phyloP scores from a whole-genome alignment of 2,329 filamentous ascomycete genomes.

The Penicillium griseofulvum region DNA sequence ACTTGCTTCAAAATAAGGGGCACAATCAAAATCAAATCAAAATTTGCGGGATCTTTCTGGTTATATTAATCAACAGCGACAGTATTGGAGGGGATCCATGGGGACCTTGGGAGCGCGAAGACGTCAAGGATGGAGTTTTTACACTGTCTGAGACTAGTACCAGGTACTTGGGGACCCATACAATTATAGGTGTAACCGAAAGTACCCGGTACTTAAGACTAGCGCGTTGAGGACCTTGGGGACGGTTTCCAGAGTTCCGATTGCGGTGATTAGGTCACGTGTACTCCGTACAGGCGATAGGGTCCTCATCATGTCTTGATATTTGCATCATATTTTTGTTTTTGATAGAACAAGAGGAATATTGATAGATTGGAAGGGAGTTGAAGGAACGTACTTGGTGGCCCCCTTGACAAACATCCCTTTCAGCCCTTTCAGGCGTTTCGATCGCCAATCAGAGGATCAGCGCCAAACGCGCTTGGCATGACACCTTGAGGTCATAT shows the following conservation, averaged over 20 bases:
- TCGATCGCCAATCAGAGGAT: slow-evolving; percentile 19
- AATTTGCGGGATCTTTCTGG: slow-evolving; percentile 15
- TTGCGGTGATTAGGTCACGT: slow-evolving; percentile 18
- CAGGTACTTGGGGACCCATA: slow-evolving; percentile 2
- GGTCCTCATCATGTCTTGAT: not conserved
- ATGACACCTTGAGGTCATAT: slow-evolving; percentile 11
- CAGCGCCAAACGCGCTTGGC: slow-evolving; percentile 17
- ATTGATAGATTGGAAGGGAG: not conserved
- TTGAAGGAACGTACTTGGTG: not conserved
- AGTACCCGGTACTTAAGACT: slow-evolving; percentile 17
- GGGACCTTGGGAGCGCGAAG: slow-evolving; percentile 33
- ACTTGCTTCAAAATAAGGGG: not conserved
- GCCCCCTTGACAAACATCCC: not conserved
- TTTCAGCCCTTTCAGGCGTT: not conserved
- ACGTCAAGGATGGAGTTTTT: slow-evolving; percentile 21
- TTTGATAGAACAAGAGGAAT: not conserved
- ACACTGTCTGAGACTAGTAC: slow-evolving; percentile 6
- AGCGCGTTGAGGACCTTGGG: slow-evolving; percentile 35
- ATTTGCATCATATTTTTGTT: not conserved
- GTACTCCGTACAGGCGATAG: not conserved
- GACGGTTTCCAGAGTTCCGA: slow-evolving; percentile 18
- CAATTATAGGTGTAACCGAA: not conserved
- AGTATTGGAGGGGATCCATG: slow-evolving; percentile 16
- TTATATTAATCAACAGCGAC: not conserved
- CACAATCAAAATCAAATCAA: slow-evolving; percentile 6